These are phyloP conservation scores for Ilyonectria sp. DNA, from an alignment of 2,329 filamentous ascomycete genomes.

Conservation along the genomic window DNA sequence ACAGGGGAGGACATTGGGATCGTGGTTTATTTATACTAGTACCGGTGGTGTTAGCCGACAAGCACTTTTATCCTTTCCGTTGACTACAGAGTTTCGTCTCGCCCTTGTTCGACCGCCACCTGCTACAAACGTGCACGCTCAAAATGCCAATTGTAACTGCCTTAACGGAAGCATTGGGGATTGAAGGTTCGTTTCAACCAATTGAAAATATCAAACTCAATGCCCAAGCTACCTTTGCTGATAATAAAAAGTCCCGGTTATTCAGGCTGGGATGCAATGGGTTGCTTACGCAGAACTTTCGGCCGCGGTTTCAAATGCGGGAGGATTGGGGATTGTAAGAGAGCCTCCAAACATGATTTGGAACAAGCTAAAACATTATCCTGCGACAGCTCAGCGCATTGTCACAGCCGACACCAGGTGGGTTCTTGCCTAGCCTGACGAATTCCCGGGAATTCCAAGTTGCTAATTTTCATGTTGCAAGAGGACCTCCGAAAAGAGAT, in stretches of 20 bases:
- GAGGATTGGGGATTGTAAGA: conserved; percentile 77
- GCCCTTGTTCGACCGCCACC: neutral
- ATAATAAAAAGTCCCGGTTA: conserved; percentile 71
- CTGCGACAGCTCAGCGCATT: conserved; percentile 77
- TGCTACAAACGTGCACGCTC: neutral
- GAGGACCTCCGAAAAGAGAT: conserved; percentile 95
- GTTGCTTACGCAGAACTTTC: conserved; percentile 84
- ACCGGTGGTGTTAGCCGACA: neutral
- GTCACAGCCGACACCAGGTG: conserved; percentile 84
- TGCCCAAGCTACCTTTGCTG: neutral
- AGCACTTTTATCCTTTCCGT: neutral
- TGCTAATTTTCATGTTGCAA: neutral
- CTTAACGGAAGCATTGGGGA: neutral
- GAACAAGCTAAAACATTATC: neutral
- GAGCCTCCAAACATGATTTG: neutral
- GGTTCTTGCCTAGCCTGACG: neutral
- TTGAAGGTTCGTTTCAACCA: neutral
- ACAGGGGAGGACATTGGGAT: neutral
- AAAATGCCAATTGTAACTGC: neutral
- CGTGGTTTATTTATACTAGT: neutral
- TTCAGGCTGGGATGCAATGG: conserved; percentile 90
- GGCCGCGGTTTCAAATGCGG: conserved; percentile 81
- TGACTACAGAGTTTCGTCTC: neutral
- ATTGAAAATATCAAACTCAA: neutral
- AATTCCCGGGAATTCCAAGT: neutral